A percentile compares a stretch with the other conserved stretches of the same genome.
Evolutionary conservation across 192 early-diverging fungal genomes (phyloP).

Genomic region (Spinellus fusiger): DNA sequence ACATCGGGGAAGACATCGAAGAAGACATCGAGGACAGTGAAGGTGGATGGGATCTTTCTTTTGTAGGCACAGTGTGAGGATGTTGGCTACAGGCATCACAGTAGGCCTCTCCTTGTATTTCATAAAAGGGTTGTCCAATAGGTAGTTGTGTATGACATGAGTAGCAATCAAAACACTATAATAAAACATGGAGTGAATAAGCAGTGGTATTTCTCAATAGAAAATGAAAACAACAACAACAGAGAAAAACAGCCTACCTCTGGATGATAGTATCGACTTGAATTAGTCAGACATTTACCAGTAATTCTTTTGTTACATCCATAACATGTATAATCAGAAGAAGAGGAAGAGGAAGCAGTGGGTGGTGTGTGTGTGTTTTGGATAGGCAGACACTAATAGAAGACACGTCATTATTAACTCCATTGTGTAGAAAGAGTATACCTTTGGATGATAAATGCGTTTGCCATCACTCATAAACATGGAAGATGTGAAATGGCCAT

Average conservation of each 20-base stretch:
- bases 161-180: slow-evolving; percentile 18
- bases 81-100: slow-evolving; percentile 36
- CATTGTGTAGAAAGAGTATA: no score
- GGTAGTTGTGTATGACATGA: slow-evolving; percentile 2
- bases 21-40: no score
- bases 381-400: background rate
- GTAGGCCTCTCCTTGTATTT: slow-evolving; percentile 35
- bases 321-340: slow-evolving; percentile 23
- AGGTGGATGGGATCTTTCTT: background rate
- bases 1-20: no score
- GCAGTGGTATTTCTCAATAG: no score
- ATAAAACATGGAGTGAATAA: no score
- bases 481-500: slow-evolving; percentile 36
- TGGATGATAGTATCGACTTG: slow-evolving; percentile 23
- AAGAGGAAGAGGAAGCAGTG: no score
- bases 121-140: slow-evolving; percentile 34
- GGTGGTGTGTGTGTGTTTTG: no score
- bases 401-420: no score
- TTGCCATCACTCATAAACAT: slow-evolving; percentile 36
- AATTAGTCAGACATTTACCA: slow-evolving; percentile 31
- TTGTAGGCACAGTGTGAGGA: background rate
- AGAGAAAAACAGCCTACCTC: slow-evolving; percentile 5
- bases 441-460: slow-evolving; percentile 34
- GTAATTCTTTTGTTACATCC: slow-evolving; percentile 26
- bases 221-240: background rate